phyloP scores from a whole-genome alignment of 768 basidiomycete genomes.

The Mycena vulgaris region DNA sequence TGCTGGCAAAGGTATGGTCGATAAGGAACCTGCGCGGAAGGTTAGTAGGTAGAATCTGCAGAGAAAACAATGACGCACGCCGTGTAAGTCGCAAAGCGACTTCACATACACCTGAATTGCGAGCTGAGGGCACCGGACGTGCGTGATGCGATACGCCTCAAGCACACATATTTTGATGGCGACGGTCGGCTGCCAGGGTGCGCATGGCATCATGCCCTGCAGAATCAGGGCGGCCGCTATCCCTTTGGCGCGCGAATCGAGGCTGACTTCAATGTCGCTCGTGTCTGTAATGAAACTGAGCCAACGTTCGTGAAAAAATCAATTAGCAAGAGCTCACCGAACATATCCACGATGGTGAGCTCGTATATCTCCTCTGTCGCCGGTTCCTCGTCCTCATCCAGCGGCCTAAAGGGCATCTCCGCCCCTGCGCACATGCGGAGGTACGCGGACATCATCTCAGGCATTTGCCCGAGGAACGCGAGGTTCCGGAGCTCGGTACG shows the following conservation, averaged over 20 bases:
- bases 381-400: background rate
- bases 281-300: background rate
- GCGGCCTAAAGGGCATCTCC: background rate
- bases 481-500: background rate
- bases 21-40: background rate
- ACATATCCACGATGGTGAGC: background rate
- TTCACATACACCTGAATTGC: constrained; percentile 28
- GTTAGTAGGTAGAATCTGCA: background rate
- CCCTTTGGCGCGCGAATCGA: background rate
- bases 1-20: too few relatives aligned
- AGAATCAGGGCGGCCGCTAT: constrained; percentile 4
- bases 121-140: too few relatives aligned
- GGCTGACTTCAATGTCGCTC: background rate
- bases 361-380: background rate
- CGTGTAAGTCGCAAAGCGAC: constrained; percentile 4
- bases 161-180: constrained; percentile 25
- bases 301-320: background rate
- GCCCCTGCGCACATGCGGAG: background rate
- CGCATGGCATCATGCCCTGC: constrained; percentile 25
- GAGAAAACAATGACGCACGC: background rate
- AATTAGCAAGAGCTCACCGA: background rate
- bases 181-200: constrained; percentile 19
- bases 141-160: background rate
- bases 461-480: background rate
- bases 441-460: background rate